phyloP scores from a whole-genome alignment of 805 yeast genomes.

The Saturnispora sekii region DNA sequence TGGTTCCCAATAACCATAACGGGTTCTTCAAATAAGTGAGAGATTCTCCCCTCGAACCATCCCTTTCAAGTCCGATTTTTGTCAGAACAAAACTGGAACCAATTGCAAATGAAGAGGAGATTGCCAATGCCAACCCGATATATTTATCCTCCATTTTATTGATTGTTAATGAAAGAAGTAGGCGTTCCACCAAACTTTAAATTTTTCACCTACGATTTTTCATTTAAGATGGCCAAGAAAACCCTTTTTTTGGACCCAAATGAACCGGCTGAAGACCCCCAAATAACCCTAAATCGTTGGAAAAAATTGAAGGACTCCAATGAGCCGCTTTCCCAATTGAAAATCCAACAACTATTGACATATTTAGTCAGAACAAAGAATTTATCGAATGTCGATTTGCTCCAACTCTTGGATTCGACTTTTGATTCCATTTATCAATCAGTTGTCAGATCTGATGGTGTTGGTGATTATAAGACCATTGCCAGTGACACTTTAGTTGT shows the following conservation, averaged over 20 bases:
- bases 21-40: constrained; percentile 73
- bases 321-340: not conserved
- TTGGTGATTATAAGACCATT: constrained; percentile 30
- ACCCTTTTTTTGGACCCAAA: constrained; percentile 1
- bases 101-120: constrained; percentile 78
- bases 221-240: constrained; percentile 1
- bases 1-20: constrained; percentile 90
- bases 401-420: not conserved
- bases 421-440: constrained; percentile 24
- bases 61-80: constrained; percentile 67
- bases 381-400: constrained; percentile 3
- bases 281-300: not conserved
- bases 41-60: constrained; percentile 64
- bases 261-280: not conserved
- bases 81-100: constrained; percentile 88
- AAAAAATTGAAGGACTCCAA: not conserved
- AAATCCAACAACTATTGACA: not conserved
- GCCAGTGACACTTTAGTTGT: constrained; percentile 55
- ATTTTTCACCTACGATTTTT: not conserved
- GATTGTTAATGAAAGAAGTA: not conserved
- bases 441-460: constrained; percentile 26
- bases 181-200: not conserved
- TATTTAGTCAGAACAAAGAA: constrained; percentile 5
- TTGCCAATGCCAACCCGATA: constrained; percentile 81
- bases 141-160: constrained; percentile 64